Evolutionary conservation across 306 rosid genomes (phyloP), one percentile per base, ranked within the genome.

Genomic region (Castanopsis chinensis): DNA sequence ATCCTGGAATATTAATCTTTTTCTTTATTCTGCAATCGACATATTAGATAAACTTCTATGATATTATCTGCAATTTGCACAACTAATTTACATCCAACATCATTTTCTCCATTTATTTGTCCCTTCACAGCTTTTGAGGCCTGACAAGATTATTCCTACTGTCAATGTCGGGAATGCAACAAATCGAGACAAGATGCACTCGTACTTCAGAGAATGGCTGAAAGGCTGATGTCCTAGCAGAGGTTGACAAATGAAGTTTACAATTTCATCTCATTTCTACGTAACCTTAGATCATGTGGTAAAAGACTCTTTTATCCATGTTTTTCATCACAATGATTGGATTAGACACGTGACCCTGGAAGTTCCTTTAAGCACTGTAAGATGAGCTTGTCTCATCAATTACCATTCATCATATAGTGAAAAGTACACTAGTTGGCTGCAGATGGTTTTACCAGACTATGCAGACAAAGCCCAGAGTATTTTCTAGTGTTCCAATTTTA

Each of bases 121-220:
- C 33, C 74, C 28, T 73, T 58, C 51, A 67, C 86, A 88, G 91
- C 83, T 75, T 83, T 72, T 88, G 79, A 83, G 74, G 80, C 91
- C 91, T 35, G 89, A 85, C 57, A 88, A 88, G 85, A 85, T 85
- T 75, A 57, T 88, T 64, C 91, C 91, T 45, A 88, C 91, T 17
- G 91, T 88, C 82, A 88, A 83, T 76, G 84, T 80, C 2, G 82
- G 79, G 17, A 80, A 73, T 82, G 82, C 87, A 21, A 82, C 81
- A 64, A 85, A 51, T 82, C 84, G 89, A 80, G 91, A 88, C 49
- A 88, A 88, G 86, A 88, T 88, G 91, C 87, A 88, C 72, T 85
- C 89, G 35, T 83, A 56, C 81, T 88, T 88, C 77, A 80, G 84
- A 68, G 84, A 80, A 15, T 88, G 91, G 91, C 61, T 88, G 82